These are phyloP conservation scores for Cutaneotrichosporon spelunceum DNA, from an alignment of 1,284 basidiomycete species.

Conservation along the genomic window DNA sequence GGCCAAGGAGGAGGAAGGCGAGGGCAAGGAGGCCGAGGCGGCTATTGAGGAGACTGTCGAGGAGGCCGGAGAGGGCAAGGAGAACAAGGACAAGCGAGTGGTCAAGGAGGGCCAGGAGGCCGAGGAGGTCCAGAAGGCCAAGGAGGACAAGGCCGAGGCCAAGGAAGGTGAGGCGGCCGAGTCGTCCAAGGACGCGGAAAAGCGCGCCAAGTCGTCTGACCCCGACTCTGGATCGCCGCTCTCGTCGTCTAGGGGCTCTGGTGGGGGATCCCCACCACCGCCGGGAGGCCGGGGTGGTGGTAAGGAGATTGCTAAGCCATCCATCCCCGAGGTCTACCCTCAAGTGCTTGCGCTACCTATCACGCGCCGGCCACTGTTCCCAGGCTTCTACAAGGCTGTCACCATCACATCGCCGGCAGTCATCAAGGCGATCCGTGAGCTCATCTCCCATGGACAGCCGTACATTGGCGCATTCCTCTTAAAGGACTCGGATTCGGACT, in stretches of 20 bases:
- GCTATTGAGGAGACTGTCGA: neutral
- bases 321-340: slow-evolving; percentile 83
- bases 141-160: slow-evolving; percentile 14
- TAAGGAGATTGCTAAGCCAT: slow-evolving; percentile 62
- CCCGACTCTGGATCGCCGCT: slow-evolving; percentile 13
- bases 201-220: slow-evolving; percentile 8
- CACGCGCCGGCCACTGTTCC: slow-evolving; percentile 91
- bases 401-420: slow-evolving; percentile 86
- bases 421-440: slow-evolving; percentile 91
- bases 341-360: slow-evolving; percentile 95
- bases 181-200: slow-evolving; percentile 9
- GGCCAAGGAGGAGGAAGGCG: slow-evolving; percentile 23
- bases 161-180: slow-evolving; percentile 4
- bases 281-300: slow-evolving; percentile 17
- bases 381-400: slow-evolving; percentile 97
- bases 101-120: slow-evolving; percentile 9
- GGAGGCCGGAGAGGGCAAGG: slow-evolving; percentile 11
- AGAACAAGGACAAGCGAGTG: slow-evolving; percentile 9
- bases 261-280: slow-evolving; percentile 6
- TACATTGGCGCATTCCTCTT: slow-evolving; percentile 97
- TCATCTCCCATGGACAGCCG: slow-evolving; percentile 93
- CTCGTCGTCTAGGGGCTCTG: slow-evolving; percentile 12
- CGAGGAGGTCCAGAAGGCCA: slow-evolving; percentile 3
- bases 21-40: slow-evolving; percentile 19
- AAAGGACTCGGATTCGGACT: slow-evolving; percentile 90